Percentiles rank a stretch among this genome's conserved stretches.
phyloP scores from a whole-genome alignment of 1,284 basidiomycete genomes.

The Melampsora americana region DNA sequence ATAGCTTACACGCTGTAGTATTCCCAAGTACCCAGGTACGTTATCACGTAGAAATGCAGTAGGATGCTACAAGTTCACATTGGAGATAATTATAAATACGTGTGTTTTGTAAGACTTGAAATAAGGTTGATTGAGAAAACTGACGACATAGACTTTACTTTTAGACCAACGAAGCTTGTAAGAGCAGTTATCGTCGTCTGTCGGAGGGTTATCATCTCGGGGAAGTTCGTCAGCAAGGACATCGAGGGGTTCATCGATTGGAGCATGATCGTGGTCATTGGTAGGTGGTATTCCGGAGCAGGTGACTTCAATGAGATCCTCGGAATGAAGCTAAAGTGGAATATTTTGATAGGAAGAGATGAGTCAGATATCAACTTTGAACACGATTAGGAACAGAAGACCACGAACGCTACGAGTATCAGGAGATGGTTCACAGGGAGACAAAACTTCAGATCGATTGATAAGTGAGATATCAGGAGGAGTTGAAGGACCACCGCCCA shows the following conservation, averaged over 20 bases:
- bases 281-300: neutral
- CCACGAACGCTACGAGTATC: neutral
- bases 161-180: constrained; percentile 71
- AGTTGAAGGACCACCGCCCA: neutral
- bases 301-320: constrained; percentile 40
- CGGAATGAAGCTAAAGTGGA: constrained; percentile 20
- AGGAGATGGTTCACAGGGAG: neutral
- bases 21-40: constrained; percentile 81
- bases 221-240: constrained; percentile 2
- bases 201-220: neutral
- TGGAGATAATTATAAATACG: no score
- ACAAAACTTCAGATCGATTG: neutral
- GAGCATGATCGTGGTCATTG: neutral
- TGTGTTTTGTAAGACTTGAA: neutral
- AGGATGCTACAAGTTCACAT: constrained; percentile 62
- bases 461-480: neutral
- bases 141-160: constrained; percentile 76
- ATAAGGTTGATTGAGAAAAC: constrained; percentile 1
- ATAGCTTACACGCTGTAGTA: constrained; percentile 72
- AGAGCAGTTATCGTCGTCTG: constrained; percentile 2
- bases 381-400: no score
- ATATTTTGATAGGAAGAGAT: neutral
- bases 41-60: constrained; percentile 87
- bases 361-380: neutral
- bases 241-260: constrained; percentile 1